A percentile compares a stretch with the other conserved stretches of the same genome.
Evolutionary conservation across 2,329 filamentous ascomycete genomes (phyloP).

Genomic region (Colletotrichum chrysophilum): DNA sequence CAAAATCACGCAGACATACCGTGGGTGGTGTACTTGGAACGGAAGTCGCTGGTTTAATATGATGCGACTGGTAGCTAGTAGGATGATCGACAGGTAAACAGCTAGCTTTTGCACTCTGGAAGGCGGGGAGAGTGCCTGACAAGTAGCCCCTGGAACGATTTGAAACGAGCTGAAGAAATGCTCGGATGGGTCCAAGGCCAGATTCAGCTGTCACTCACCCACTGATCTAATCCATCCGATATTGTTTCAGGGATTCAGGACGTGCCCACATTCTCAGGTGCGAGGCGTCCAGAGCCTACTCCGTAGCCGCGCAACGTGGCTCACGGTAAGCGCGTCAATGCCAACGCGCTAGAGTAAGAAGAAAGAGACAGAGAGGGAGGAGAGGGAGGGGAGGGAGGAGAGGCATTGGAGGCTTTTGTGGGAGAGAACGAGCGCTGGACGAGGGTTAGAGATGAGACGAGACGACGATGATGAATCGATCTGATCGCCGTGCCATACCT

Average conservation of each 20-base stretch:
- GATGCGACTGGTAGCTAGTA: neutral
- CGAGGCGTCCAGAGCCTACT: neutral
- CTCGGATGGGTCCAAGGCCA: neutral
- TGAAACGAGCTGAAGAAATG: slow-evolving; percentile 13
- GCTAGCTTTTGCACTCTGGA: neutral
- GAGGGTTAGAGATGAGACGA: neutral
- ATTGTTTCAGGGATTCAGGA: slow-evolving; percentile 6
- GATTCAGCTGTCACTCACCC: neutral
- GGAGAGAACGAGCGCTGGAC: neutral
- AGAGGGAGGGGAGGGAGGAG: neutral
- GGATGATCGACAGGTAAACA: slow-evolving; percentile 10
- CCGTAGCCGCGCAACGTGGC: neutral
- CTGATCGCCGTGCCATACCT: neutral
- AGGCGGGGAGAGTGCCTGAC: neutral
- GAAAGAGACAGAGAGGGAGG: neutral
- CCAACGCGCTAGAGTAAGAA: neutral
- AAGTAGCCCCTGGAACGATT: neutral
- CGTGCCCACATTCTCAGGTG: slow-evolving; percentile 15
- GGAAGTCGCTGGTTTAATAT: neutral
- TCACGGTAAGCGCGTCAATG: neutral
- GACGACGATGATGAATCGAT: neutral
- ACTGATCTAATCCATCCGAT: neutral
- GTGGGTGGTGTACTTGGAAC: neutral
- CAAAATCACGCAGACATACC: neutral
- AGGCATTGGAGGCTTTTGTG: neutral